Evolutionary conservation across 345 rosid species (phyloP).

Genomic region (Cochlearia excelsa): DNA sequence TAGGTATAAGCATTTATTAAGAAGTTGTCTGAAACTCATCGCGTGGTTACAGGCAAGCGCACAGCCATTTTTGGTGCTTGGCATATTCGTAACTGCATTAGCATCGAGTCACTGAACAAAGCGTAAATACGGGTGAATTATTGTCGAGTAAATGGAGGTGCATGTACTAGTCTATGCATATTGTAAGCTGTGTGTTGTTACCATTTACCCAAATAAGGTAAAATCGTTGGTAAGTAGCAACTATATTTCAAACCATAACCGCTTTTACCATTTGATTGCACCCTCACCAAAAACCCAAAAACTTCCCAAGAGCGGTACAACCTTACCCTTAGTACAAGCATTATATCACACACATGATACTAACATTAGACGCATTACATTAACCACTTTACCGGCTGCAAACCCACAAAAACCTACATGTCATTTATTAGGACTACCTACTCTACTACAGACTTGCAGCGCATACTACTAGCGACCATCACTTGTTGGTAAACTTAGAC

Average conservation of each 20-base stretch:
- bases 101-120: slow-evolving; percentile 67
- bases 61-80: slow-evolving; percentile 90
- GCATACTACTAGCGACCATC: neutral
- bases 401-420: slow-evolving; percentile 15
- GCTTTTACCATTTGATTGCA: slow-evolving; percentile 22
- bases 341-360: neutral
- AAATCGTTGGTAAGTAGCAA: no score
- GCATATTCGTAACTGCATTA: slow-evolving; percentile 85
- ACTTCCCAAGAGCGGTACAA: slow-evolving; percentile 2
- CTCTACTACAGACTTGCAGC: slow-evolving; percentile 2
- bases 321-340: neutral
- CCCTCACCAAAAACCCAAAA: slow-evolving; percentile 19
- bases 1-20: no score
- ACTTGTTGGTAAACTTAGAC: slow-evolving; percentile 54
- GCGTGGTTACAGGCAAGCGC: slow-evolving; percentile 75
- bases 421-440: slow-evolving; percentile 21
- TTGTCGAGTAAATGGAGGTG: no score
- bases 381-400: neutral
- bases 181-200: no score
- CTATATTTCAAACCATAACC: slow-evolving; percentile 1
- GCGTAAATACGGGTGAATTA: no score
- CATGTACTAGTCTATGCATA: no score
- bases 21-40: neutral
- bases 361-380: no score
- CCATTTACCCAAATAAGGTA: no score